Conservation (phyloP, 495 filamentous ascomycete species). For the Poronia punctata region DNA sequence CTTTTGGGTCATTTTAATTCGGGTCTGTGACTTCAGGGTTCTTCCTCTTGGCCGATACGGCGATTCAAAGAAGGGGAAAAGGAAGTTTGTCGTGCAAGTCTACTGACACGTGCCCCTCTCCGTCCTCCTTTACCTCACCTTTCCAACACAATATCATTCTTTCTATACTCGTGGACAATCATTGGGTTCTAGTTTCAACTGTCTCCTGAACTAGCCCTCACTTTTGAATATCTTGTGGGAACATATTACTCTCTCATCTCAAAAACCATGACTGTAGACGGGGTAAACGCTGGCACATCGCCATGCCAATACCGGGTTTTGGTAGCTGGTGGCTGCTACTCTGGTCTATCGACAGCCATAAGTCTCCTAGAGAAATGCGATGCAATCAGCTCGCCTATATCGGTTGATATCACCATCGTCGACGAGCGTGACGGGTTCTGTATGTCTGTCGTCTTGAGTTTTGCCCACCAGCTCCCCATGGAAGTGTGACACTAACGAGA, state of each 20-base stretch:
- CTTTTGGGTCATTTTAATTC: too few species aligned
- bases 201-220: too few species aligned
- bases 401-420: constrained; percentile 57
- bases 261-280: constrained; percentile 3
- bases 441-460: constrained; percentile 23
- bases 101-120: too few species aligned
- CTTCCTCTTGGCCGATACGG: too few species aligned
- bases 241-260: constrained; percentile 11
- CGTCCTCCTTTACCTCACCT: too few species aligned
- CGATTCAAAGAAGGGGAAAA: too few species aligned
- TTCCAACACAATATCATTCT: too few species aligned
- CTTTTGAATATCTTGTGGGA: constrained; percentile 7
- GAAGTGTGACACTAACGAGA: too few species aligned
- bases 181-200: too few species aligned
- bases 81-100: too few species aligned
- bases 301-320: constrained; percentile 35
- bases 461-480: not conserved
- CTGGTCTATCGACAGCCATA: constrained; percentile 52
- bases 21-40: too few species aligned
- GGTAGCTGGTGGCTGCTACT: constrained; percentile 59
- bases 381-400: constrained; percentile 31
- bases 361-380: constrained; percentile 54
- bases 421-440: constrained; percentile 68
- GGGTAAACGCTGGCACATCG: constrained; percentile 1
- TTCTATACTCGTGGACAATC: too few species aligned